A percentile compares a stretch with the other conserved stretches of the same genome.
phyloP scores from a whole-genome alignment of 768 basidiomycete genomes.

The Rhizopogon salebrosus region DNA sequence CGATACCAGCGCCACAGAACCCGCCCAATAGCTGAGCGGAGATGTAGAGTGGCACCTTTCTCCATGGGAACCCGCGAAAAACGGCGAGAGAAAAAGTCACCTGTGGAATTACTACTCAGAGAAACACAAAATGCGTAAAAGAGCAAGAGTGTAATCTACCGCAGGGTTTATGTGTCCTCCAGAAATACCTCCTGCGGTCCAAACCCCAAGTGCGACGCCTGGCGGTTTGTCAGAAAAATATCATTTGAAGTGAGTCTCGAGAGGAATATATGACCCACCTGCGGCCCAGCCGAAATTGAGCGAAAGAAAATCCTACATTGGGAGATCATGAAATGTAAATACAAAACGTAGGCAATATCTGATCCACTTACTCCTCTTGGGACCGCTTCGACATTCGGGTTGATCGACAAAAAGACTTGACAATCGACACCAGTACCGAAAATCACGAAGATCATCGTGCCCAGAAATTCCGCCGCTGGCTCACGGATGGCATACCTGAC shows the following conservation, averaged over 20 bases:
- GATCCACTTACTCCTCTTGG: constrained; percentile 53
- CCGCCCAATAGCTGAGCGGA: constrained; percentile 60
- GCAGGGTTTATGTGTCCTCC: constrained; percentile 77
- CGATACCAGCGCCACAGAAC: constrained; percentile 48
- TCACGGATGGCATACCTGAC: constrained; percentile 45
- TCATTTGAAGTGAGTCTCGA: neutral
- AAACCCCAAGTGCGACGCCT: constrained; percentile 63
- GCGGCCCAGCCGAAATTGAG: constrained; percentile 27
- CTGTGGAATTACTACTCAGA: constrained; percentile 26
- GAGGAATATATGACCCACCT: constrained; percentile 11
- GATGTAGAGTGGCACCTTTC: constrained; percentile 70
- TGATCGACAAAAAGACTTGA: constrained; percentile 48
- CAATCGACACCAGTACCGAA: constrained; percentile 56
- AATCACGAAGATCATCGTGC: constrained; percentile 51
- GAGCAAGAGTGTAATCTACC: constrained; percentile 28
- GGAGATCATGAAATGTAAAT: constrained; percentile 1
- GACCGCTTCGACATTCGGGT: constrained; percentile 37
- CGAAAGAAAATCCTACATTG: constrained; percentile 17
- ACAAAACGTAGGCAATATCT: neutral
- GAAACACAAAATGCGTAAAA: neutral
- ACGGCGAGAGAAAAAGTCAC: constrained; percentile 67
- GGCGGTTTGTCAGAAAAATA: neutral
- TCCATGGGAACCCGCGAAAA: constrained; percentile 73
- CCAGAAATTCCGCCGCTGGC: constrained; percentile 60
- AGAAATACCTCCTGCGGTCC: constrained; percentile 61